Percentiles rank a stretch among this genome's conserved stretches.
These are phyloP conservation scores for Capsicum chinense DNA, from an alignment of 257 asterid genomes.

Conservation along the genomic window DNA sequence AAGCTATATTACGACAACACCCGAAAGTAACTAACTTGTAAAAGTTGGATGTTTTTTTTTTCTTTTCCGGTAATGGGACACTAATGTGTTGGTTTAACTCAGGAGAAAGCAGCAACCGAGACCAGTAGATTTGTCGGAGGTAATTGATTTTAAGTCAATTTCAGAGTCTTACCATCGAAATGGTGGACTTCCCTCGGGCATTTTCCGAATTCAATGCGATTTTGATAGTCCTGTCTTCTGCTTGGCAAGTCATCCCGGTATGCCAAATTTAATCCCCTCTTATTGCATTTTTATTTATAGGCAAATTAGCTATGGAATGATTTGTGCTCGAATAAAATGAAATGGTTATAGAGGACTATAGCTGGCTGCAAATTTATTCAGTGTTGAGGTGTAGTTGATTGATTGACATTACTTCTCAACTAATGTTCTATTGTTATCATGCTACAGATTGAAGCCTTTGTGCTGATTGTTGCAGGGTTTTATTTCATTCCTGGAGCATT, in stretches of 20 bases:
- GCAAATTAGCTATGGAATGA: neutral
- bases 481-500: constrained; percentile 91
- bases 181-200: constrained; percentile 62
- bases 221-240: constrained; percentile 63
- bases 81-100: constrained; percentile 15
- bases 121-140: constrained; percentile 89
- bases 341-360: neutral
- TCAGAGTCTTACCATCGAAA: constrained; percentile 53
- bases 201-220: constrained; percentile 54
- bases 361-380: constrained; percentile 8
- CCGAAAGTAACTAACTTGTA: constrained; percentile 58
- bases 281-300: neutral
- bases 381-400: neutral
- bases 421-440: constrained; percentile 4
- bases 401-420: neutral
- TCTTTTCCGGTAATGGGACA: neutral
- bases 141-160: constrained; percentile 82
- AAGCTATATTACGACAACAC: constrained; percentile 75
- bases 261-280: neutral
- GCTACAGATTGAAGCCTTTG: neutral
- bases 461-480: constrained; percentile 60
- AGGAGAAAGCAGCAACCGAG: constrained; percentile 69
- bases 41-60: neutral
- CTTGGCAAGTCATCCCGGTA: constrained; percentile 84
- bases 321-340: neutral